Base-by-base conservation (phyloP, 2,329 filamentous ascomycete species). In the Clathrospora elynae region DNA sequence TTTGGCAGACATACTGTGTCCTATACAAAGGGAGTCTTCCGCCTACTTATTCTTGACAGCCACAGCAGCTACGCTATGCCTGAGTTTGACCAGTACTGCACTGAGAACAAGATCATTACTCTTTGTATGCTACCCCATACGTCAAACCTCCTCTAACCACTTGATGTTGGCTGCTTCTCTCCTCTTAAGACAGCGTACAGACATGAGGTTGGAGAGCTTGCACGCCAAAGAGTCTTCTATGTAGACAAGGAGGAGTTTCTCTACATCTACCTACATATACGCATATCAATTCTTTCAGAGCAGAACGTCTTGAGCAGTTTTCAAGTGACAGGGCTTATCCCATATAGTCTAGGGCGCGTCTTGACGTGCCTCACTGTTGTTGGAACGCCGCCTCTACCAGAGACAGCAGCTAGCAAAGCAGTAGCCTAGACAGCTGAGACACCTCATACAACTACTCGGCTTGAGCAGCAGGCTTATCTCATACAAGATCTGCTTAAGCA, bases 101-200 rank as follows among this genome's bases (percentile, higher is more conserved):
- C 43, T 28, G 41, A 60, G 12, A 47, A 74, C 35, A 64, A 71
- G 24, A 71, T 74, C 53, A 72, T 48, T 41, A 30, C 26, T 7
- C 26, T 32, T 16, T 18, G 16, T 12, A 20, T 32, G 17, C 30
- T 16, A 16, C 30, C 18, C 19, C 18, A 32, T 30, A 66, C 55
- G 18, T 73, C 64, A 38, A 53, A 73, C 53, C 35, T 70, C 13
- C 62, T 70, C 16, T 59, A 75, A 53, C 69, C 64, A 35, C 66
- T 74, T 39, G 59, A 74, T 66, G 51, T 73, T 33, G 57, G 57
- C 14, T 67, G 58, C 53, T 74, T 74, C 55, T 35, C 26, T 14
- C 26, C 26, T 30, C 26, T 30, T 13, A 30, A 30, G 13, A 14
- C 12, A 12, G 12, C 26, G 26, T 30, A 30, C 13, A 4, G 12